Conservation (phyloP, 2,329 filamentous ascomycete genomes). For the Emericellopsis cladophorae region DNA sequence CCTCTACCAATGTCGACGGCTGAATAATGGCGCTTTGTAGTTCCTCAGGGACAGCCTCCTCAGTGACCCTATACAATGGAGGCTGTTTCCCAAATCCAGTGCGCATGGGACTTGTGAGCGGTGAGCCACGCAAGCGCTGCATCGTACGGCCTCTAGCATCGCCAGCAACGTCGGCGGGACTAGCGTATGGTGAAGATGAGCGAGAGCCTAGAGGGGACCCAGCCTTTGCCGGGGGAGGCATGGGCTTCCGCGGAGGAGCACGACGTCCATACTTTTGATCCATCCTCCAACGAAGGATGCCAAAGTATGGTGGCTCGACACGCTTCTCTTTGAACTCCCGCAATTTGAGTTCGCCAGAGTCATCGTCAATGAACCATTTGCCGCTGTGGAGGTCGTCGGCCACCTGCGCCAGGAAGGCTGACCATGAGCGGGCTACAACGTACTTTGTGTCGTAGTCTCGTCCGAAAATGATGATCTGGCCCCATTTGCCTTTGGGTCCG, state of each 20-base stretch:
- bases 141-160: constrained; percentile 59
- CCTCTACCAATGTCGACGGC: constrained; percentile 39
- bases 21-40: constrained; percentile 23
- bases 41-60: constrained; percentile 42
- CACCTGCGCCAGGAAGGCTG: constrained; percentile 69
- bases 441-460: constrained; percentile 99
- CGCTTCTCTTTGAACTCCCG: constrained; percentile 81
- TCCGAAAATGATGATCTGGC: constrained; percentile 91
- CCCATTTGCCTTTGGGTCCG: constrained; percentile 82
- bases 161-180: constrained; percentile 44
- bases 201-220: constrained; percentile 33
- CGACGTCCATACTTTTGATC: constrained; percentile 87
- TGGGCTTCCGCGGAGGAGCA: constrained; percentile 39
- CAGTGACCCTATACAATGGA: constrained; percentile 61
- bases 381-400: constrained; percentile 85
- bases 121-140: constrained; percentile 54
- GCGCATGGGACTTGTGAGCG: constrained; percentile 50
- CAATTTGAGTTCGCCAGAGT: constrained; percentile 80
- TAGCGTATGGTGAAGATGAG: constrained; percentile 50
- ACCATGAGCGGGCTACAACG: constrained; percentile 87
- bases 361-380: constrained; percentile 88
- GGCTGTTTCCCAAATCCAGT: constrained; percentile 56
- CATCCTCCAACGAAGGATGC: constrained; percentile 87
- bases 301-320: constrained; percentile 86
- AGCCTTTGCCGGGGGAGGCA: constrained; percentile 22